Evolutionary conservation across 768 basidiomycete species (phyloP), one percentile per base, ranked within the genome.

Genomic region (Dendrothele bispora): DNA sequence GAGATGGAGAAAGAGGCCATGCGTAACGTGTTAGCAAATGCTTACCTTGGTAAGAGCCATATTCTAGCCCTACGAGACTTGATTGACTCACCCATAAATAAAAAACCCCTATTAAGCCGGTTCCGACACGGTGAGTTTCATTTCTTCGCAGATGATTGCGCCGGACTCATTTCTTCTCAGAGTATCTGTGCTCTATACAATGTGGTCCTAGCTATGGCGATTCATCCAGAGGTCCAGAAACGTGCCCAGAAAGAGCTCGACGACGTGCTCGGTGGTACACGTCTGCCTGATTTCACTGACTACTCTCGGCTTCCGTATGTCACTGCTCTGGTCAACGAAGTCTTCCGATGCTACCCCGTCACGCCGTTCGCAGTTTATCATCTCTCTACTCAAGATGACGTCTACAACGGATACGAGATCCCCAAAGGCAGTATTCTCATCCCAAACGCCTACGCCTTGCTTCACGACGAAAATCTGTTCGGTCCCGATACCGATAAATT

Each of bases 381-480:
- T 39, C 68, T 67, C 55, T 39, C 46, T 11, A 47, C 17, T 7
- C 27, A 47, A 24, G 29, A 39, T 39, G 46, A 47, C 24, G 15
- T 47, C 17, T 47, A 47, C 17, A 24, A 28, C 15, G 46, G 46
- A 18, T 39, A 39, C 25, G n/a, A 39, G 29, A 47, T 47, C 22
- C 46, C 46, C 8, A 29, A 47, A 47, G 46, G 46, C 20, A 70
- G 39, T 34, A 39, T 11, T n/a, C 14, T n/a, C 7, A 3, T 29
- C 25, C 24, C 35, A 20, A n/a, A 18, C 36, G 17, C 3, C 2
- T 42, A 80, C 80, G 77, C 68, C 69, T 1, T 81, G 39, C 64
- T 79, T 22, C 78, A 75, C 35, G 75, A 82, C 51, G 74, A 74
- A 4, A 37, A 57, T 26, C 56, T 56, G 12, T 82, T 69, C 55